Percentiles rank a stretch among this genome's conserved stretches.
Evolutionary conservation across 176 grass and related monocot genomes (phyloP).

Genomic region (Bothriochloa decipiens): DNA sequence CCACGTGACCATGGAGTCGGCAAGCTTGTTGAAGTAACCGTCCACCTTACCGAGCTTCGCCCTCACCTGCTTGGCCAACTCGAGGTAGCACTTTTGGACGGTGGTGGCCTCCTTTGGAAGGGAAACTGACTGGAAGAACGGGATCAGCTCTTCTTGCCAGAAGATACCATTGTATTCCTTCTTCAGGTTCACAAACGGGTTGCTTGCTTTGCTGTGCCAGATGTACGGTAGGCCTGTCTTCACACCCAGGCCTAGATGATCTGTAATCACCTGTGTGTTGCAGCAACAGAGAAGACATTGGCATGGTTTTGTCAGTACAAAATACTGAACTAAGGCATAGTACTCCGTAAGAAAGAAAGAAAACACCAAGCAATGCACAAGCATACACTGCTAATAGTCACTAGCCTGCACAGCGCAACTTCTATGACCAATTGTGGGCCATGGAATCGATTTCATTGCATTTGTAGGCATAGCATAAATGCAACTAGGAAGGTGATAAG

Average conservation of each 20-base stretch:
- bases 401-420: background rate
- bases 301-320: background rate
- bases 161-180: slow-evolving; percentile 76
- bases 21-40: slow-evolving; percentile 69
- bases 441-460: background rate
- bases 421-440: background rate
- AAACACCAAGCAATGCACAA: background rate
- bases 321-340: background rate
- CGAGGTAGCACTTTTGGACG: slow-evolving; percentile 65
- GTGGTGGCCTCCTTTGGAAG: slow-evolving; percentile 61
- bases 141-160: slow-evolving; percentile 80
- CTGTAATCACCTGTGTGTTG: slow-evolving; percentile 60
- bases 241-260: slow-evolving; percentile 61
- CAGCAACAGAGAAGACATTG: background rate
- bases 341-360: background rate
- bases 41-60: slow-evolving; percentile 55
- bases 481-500: background rate
- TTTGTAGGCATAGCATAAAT: background rate
- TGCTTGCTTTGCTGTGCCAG: slow-evolving; percentile 80
- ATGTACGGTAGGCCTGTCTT: slow-evolving; percentile 77
- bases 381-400: background rate
- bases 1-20: slow-evolving; percentile 73
- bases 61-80: slow-evolving; percentile 64
- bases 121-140: slow-evolving; percentile 60
- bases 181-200: slow-evolving; percentile 68